Evolutionary conservation across 2,329 filamentous ascomycete genomes (phyloP), one percentile per base, ranked within the genome.

Genomic region (Pseudogymnoascus sp.): DNA sequence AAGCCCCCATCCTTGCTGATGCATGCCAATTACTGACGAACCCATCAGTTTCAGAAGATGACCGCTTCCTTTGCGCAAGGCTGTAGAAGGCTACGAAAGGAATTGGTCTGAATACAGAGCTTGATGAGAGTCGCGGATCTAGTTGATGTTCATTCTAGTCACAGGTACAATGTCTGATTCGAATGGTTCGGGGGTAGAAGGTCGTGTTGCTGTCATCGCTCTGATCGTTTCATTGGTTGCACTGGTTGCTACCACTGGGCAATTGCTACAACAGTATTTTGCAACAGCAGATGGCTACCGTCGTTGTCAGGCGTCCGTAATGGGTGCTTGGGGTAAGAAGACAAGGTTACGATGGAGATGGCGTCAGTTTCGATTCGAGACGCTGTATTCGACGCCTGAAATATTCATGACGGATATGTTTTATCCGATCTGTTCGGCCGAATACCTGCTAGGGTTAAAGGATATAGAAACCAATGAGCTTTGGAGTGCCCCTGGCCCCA

Each of bases 271-370:
- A 50, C 75, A 76, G 61, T 74, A 76, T 59, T 74, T 75, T 61
- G 75, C 73, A 23, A 75, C 73, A 59, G 75, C 75, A 11, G 74
- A 76, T 61, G 75, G 75, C 5, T 76, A 75, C 67, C 67, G 73
- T 67, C 67, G 73, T 71, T 76, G 74, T 69, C 68, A 71, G 19
- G 53, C 67, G n/a, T 72, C 71, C 3, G 71, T 75, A 2, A 75
- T 76, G 69, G 74, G 73, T 1, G 42, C 44, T 1, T 76, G 74
- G 75, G 62, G 68, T 1, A 63, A 64, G 38, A 69, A 69, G 7
- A 75, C 73, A 4, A 71, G 72, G 50, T 64, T 72, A 19, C 69
- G 67, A 53, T 71, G 75, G 40, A 69, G 70, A 6, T 66, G 67
- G 62, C 64, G 67, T n/a, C 69, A 76, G 61, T 74, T 76, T 50